Percentiles rank a stretch among this genome's conserved stretches.
phyloP scores from a whole-genome alignment of 208 protist genomes.

The Giardia muris region DNA sequence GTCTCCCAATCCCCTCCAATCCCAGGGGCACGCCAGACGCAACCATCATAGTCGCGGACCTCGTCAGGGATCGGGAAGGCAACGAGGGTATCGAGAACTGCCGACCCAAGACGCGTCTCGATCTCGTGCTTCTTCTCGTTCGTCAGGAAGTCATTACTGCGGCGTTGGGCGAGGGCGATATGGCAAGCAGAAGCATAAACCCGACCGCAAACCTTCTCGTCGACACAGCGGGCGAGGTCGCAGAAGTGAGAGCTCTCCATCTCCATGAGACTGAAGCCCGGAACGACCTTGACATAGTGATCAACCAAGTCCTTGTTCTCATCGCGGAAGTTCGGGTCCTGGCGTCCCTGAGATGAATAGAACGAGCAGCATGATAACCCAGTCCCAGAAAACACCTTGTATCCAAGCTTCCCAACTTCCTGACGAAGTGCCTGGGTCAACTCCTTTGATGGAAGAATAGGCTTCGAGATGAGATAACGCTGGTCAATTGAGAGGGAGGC shows the following conservation, averaged over 20 bases:
- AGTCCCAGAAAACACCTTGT: conserved; percentile 29
- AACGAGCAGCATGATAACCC: conserved; percentile 47
- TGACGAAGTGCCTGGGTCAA: background rate
- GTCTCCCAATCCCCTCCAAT: background rate
- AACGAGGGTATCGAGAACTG: conserved; percentile 31
- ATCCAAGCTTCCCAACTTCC: background rate
- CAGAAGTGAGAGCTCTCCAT: conserved; percentile 51
- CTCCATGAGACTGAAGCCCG: conserved; percentile 37
- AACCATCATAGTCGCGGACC: background rate
- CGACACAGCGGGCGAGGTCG: conserved; percentile 30
- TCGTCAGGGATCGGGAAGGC: conserved; percentile 31
- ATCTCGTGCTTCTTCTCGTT: conserved; percentile 28
- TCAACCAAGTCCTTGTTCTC: conserved; percentile 44
- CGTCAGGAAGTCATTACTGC: conserved; percentile 36
- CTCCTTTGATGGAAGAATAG: background rate
- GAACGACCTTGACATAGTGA: conserved; percentile 32
- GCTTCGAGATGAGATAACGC: conserved; percentile 13
- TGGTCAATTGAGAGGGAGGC: background rate
- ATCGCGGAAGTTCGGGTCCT: conserved; percentile 44
- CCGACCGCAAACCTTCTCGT: background rate
- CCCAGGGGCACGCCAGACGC: conserved; percentile 11
- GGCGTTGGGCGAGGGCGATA: conserved; percentile 45
- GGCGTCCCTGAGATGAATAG: conserved; percentile 47
- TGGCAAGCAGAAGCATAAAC: conserved; percentile 33
- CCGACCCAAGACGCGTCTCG: conserved; percentile 22